Percentiles rank a stretch among this genome's conserved stretches.
These are phyloP conservation scores for Cladosporium sp. DNA, from an alignment of 2,329 filamentous ascomycete genomes.

Conservation along the genomic window DNA sequence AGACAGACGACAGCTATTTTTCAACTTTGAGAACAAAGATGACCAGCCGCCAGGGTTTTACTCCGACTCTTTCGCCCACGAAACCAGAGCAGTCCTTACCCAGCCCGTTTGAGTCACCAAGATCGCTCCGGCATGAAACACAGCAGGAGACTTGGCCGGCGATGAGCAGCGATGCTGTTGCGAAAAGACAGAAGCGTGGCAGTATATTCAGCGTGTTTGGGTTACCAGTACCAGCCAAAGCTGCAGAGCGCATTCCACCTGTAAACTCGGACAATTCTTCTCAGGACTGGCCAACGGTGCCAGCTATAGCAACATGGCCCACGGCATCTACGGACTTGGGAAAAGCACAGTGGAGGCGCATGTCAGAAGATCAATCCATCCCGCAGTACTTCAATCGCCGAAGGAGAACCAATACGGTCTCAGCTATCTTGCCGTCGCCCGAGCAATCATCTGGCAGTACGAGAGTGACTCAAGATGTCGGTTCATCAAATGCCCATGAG, in stretches of 20 bases:
- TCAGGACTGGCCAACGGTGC: not conserved
- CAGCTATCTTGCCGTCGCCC: not conserved
- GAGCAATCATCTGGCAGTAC: not conserved
- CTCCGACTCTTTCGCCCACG: constrained; percentile 11
- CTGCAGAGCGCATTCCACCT: not conserved
- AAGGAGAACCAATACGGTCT: not conserved
- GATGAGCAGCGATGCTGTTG: not conserved
- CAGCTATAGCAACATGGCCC: not conserved
- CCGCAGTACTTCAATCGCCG: constrained; percentile 1
- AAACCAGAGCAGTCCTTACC: not conserved
- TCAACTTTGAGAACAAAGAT: constrained; percentile 12
- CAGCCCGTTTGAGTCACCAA: not conserved
- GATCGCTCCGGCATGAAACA: not conserved
- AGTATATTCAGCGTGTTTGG: constrained; percentile 26
- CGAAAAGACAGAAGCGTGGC: constrained; percentile 23
- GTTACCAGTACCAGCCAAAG: constrained; percentile 14
- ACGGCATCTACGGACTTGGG: not conserved
- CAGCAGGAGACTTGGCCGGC: not conserved
- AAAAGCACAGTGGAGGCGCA: not conserved
- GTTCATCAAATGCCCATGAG: not conserved
- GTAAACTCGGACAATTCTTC: not conserved
- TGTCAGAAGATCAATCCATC: not conserved
- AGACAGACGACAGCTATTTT: constrained; percentile 18
- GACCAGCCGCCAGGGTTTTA: constrained; percentile 10
- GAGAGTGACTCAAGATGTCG: not conserved